Conservation (phyloP, 2,329 filamentous ascomycete genomes). For the Exophiala calicioides region DNA sequence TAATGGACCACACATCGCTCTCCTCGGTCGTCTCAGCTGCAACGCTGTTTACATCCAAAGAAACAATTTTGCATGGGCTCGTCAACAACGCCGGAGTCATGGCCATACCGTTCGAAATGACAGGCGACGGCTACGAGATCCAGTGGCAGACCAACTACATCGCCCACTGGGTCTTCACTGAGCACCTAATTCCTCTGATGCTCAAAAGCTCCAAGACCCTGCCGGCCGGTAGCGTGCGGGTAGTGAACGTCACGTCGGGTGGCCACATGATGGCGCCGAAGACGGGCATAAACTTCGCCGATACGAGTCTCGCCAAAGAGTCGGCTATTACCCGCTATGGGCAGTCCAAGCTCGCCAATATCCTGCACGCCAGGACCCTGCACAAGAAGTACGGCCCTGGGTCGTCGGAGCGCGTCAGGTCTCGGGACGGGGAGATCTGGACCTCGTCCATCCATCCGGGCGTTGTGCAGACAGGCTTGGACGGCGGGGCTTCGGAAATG, state of each 20-base stretch:
- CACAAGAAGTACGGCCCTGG: conserved; percentile 40
- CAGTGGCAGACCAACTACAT: conserved; percentile 50
- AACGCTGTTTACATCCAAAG: conserved; percentile 23
- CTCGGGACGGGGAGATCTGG: conserved; percentile 37
- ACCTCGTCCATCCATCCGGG: conserved; percentile 52
- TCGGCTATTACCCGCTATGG: conserved; percentile 47
- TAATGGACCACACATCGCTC: conserved; percentile 33
- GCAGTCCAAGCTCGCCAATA: conserved; percentile 53
- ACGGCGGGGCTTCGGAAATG: not conserved
- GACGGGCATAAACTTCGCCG: conserved; percentile 39
- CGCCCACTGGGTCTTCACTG: conserved; percentile 46
- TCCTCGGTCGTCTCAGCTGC: conserved; percentile 51
- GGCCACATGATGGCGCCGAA: conserved; percentile 30
- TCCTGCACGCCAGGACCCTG: conserved; percentile 48
- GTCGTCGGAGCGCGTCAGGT: conserved; percentile 5
- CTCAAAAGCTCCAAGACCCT: conserved; percentile 11
- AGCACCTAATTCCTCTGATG: conserved; percentile 42
- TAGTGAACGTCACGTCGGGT: conserved; percentile 44
- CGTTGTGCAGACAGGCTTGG: conserved; percentile 48
- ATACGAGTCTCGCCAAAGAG: conserved; percentile 30
- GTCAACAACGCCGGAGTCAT: conserved; percentile 34
- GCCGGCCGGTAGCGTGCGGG: conserved; percentile 43
- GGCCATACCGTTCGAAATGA: conserved; percentile 35
- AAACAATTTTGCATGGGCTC: conserved; percentile 37
- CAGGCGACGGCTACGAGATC: conserved; percentile 40